Percentiles rank a stretch among this genome's conserved stretches.
phyloP scores from a whole-genome alignment of 495 filamentous ascomycete species.

The Chaetomium tenue region DNA sequence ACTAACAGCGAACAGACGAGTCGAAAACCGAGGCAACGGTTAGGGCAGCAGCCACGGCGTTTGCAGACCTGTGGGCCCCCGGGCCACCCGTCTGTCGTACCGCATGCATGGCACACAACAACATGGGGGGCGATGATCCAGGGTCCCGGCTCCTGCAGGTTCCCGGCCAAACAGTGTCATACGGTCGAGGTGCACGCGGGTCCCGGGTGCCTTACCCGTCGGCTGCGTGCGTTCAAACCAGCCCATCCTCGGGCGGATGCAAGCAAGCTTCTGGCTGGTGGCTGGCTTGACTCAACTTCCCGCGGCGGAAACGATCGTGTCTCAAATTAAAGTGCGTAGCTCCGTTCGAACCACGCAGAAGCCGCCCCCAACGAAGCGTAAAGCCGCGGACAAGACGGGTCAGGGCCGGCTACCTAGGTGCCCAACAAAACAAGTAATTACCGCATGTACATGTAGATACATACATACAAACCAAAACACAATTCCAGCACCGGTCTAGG shows the following conservation, averaged over 20 bases:
- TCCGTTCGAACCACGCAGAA: neutral
- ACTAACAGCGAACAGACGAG: neutral
- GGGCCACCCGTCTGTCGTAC: too few species aligned
- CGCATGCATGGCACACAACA: neutral
- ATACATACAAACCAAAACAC: neutral
- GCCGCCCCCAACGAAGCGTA: neutral
- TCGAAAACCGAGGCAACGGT: neutral
- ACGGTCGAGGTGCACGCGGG: neutral
- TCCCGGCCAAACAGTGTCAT: constrained; percentile 10
- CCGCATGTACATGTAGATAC: neutral
- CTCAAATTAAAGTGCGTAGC: too few species aligned
- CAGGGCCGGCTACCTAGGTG: neutral
- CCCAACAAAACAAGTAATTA: neutral
- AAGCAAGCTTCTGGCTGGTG: neutral
- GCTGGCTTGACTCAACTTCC: neutral
- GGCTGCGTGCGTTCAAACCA: constrained; percentile 2
- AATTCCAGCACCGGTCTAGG: neutral
- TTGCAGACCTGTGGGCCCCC: neutral
- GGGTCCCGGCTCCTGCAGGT: constrained; percentile 15
- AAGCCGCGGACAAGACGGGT: too few species aligned
- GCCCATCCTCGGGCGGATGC: neutral
- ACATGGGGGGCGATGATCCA: constrained; percentile 7
- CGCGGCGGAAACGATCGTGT: neutral
- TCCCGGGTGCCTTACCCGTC: constrained; percentile 3
- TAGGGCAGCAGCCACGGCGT: neutral